phyloP scores from a whole-genome alignment of 1,284 basidiomycete species.

The Anthracocystis panici-leucophaei region DNA sequence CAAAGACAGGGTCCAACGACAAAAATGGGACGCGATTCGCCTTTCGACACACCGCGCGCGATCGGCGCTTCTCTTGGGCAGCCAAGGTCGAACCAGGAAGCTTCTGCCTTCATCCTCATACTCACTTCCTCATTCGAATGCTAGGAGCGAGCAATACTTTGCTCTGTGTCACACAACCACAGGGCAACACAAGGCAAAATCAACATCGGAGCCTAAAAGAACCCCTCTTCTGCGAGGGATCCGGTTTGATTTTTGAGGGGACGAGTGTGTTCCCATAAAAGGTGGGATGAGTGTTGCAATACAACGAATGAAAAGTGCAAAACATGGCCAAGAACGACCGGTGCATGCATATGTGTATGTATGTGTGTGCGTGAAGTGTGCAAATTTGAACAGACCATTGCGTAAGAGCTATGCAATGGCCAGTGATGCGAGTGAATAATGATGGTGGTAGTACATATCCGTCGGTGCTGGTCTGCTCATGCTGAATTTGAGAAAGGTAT shows the following conservation, averaged over 20 bases:
- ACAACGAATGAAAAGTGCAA: slow-evolving; percentile 21
- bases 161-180: not conserved
- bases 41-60: slow-evolving; percentile 1
- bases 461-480: slow-evolving; percentile 1
- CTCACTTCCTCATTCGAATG: not conserved
- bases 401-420: not conserved
- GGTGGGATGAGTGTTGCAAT: slow-evolving; percentile 27
- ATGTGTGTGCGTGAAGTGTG: slow-evolving; percentile 15
- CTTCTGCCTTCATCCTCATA: not conserved
- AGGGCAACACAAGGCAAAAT: not conserved
- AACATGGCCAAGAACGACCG: not conserved
- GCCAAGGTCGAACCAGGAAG: not conserved
- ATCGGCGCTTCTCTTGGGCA: not conserved
- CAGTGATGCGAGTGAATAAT: slow-evolving; percentile 19
- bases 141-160: not conserved
- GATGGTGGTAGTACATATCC: slow-evolving; percentile 43
- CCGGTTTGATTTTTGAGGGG: slow-evolving; percentile 39
- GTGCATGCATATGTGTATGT: slow-evolving; percentile 11
- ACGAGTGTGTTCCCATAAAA: slow-evolving; percentile 22
- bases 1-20: not conserved
- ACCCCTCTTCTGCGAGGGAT: slow-evolving; percentile 37
- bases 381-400: slow-evolving; percentile 7
- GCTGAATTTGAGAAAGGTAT: not conserved
- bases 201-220: slow-evolving; percentile 36
- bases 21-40: slow-evolving; percentile 5